Base-by-base conservation (phyloP, 106 monocot genomes). In the Acanthochlamys bracteata region DNA sequence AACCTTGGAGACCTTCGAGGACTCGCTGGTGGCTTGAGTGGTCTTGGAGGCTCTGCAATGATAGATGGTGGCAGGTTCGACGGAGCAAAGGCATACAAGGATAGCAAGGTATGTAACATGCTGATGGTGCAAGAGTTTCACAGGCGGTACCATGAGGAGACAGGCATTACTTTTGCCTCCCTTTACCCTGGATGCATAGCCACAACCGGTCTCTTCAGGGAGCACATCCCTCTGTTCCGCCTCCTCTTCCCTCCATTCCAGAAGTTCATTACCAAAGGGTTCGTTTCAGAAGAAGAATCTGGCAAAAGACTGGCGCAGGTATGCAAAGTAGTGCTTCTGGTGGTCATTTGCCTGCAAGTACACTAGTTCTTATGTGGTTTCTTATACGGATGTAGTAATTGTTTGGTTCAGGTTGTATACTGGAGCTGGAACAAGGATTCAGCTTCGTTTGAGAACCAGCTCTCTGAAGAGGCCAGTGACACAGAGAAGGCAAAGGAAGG, bases 381-480 rank as follows among this genome's bases (percentile, higher is more conserved):
- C n/a, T n/a, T n/a, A n/a, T n/a, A n/a, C n/a, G n/a, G n/a, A n/a
- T n/a, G n/a, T n/a, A n/a, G n/a, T n/a, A n/a, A n/a, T n/a, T 43
- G 10, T 13, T 43, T 13, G 43, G 43, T 43, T 43, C 43, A 43
- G 43, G 43, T 43, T 8, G 92, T 92, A 22, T 92, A 92, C 76
- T 92, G 92, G 92, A 92, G 92, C 77, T 92, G 92, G 92, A 92
- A 92, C 84, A 79, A 76, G 43, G 71, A 84, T 42, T 87, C 87
- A 20, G 86, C 92, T 0, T 92, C 92, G 0, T 92, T 92, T 39
- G 81, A 92, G 76, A 92, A 92, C 71, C 78, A 92, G 84, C 75
- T 86, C n/a, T 92, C 92, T 7, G 57, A 92, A 72, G 92, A 92
- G 61, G 92, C 92, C 19, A 87, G 87, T 26, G 84, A 92, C 66